phyloP scores from a whole-genome alignment of 768 basidiomycete genomes.

The Boletellus ananiceps region DNA sequence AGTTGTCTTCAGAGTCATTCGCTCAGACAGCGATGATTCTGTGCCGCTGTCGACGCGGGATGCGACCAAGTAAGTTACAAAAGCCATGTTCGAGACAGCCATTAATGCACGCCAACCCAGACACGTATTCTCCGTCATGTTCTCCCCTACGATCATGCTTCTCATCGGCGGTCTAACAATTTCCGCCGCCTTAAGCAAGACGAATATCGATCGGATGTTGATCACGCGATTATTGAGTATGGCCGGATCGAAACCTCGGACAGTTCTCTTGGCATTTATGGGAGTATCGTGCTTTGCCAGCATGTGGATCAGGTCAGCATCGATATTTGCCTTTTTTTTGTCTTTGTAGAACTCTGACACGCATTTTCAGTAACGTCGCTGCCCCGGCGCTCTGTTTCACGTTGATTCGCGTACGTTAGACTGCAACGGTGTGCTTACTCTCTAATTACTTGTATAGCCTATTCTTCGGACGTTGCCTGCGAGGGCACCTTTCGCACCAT shows the following conservation, averaged over 20 bases:
- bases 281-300: slow-evolving; percentile 94
- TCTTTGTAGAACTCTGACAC: slow-evolving; percentile 5
- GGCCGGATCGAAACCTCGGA: slow-evolving; percentile 83
- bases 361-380: slow-evolving; percentile 75
- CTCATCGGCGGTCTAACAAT: slow-evolving; percentile 98
- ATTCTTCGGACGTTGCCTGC: slow-evolving; percentile 89
- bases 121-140: slow-evolving; percentile 92
- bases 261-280: slow-evolving; percentile 92
- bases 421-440: not conserved
- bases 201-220: slow-evolving; percentile 86
- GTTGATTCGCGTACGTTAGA: slow-evolving; percentile 72
- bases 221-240: slow-evolving; percentile 88
- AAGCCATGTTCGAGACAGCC: not conserved
- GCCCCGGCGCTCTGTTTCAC: slow-evolving; percentile 97
- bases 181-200: slow-evolving; percentile 92
- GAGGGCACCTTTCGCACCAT: slow-evolving; percentile 81
- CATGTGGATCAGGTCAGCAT: slow-evolving; percentile 94
- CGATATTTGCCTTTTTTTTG: not conserved
- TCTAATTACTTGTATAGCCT: slow-evolving; percentile 50
- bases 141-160: slow-evolving; percentile 97
- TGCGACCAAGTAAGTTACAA: slow-evolving; percentile 74
- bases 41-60: slow-evolving; percentile 50
- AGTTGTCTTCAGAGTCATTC: slow-evolving; percentile 78
- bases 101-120: slow-evolving; percentile 35
- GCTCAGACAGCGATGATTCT: slow-evolving; percentile 44